phyloP scores from a whole-genome alignment of 2,329 filamentous ascomycete genomes.

The Epichloe typhina region DNA sequence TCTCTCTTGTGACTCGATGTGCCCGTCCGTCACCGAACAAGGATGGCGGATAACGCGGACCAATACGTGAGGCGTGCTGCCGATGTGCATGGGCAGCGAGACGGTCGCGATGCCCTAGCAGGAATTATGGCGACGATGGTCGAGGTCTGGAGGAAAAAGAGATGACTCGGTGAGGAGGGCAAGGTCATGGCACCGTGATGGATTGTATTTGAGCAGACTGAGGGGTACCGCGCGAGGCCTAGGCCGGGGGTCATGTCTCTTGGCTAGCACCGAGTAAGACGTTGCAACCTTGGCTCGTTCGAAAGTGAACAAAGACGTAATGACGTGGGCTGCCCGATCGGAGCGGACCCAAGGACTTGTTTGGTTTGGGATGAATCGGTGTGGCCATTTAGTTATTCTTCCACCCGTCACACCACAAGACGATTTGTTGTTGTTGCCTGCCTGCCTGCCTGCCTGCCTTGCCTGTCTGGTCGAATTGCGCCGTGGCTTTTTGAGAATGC shows the following conservation, averaged over 20 bases:
- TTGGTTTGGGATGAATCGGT: background rate
- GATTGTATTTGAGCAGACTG: constrained; percentile 29
- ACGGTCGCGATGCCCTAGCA: constrained; percentile 2
- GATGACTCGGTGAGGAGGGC: constrained; percentile 27
- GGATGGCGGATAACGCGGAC: constrained; percentile 12
- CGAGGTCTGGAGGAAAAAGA: constrained; percentile 24
- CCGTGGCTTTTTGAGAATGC: background rate
- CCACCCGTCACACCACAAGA: background rate
- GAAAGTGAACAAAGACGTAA: constrained; percentile 4
- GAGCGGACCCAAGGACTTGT: constrained; percentile 2
- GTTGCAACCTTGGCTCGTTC: constrained; percentile 7
- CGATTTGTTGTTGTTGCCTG: background rate
- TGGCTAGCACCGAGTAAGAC: constrained; percentile 9
- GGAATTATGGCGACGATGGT: constrained; percentile 16
- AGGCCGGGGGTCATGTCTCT: background rate
- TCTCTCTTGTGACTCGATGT: constrained; percentile 2
- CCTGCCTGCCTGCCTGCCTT: background rate
- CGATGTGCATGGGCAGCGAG: constrained; percentile 10
- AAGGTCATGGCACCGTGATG: constrained; percentile 24
- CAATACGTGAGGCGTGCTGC: constrained; percentile 12
- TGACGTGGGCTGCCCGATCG: constrained; percentile 10
- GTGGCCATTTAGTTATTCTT: background rate
- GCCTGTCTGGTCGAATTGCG: background rate
- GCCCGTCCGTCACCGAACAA: constrained; percentile 6
- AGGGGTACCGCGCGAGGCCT: constrained; percentile 19